phyloP scores from a whole-genome alignment of 2,329 filamentous ascomycete species.

The Stenocarpella maydis region DNA sequence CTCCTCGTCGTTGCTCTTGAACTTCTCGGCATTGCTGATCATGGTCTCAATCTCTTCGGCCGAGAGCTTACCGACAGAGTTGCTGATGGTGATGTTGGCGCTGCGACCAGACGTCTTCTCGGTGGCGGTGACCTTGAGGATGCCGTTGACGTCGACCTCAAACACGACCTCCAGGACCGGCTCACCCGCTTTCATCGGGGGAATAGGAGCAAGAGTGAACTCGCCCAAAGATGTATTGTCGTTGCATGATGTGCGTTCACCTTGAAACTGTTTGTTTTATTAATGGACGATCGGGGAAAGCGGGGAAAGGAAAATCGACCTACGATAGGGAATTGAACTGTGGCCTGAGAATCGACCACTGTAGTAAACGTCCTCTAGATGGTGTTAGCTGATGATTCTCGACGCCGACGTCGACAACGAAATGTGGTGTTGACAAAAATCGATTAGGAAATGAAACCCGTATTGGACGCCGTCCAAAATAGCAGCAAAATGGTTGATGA shows the following conservation, averaged over 20 bases:
- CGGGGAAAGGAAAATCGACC: too few relatives aligned
- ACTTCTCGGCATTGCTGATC: constrained; percentile 96
- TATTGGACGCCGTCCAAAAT: background rate
- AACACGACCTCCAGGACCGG: constrained; percentile 97
- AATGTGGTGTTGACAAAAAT: background rate
- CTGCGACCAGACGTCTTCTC: constrained; percentile 98
- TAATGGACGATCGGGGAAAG: too few relatives aligned
- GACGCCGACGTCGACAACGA: background rate
- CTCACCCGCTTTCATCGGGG: constrained; percentile 92
- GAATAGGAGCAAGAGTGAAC: constrained; percentile 90
- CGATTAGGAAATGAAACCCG: background rate
- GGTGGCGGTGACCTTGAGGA: constrained; percentile 98
- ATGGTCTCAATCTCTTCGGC: constrained; percentile 95
- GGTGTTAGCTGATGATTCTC: constrained; percentile 20
- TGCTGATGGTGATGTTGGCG: constrained; percentile 99
- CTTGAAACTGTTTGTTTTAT: too few relatives aligned
- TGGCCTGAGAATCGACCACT: constrained; percentile 78
- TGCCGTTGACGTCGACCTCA: constrained; percentile 99
- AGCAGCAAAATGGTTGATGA: background rate
- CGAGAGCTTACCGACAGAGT: constrained; percentile 98
- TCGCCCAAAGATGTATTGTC: constrained; percentile 98
- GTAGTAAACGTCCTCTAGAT: constrained; percentile 79
- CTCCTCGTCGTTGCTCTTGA: constrained; percentile 97
- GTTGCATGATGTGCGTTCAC: constrained; percentile 68
- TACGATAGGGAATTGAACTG: constrained; percentile 90